phyloP scores from a whole-genome alignment of 306 rosid species.

The Pterocarpus macrocarpus region DNA sequence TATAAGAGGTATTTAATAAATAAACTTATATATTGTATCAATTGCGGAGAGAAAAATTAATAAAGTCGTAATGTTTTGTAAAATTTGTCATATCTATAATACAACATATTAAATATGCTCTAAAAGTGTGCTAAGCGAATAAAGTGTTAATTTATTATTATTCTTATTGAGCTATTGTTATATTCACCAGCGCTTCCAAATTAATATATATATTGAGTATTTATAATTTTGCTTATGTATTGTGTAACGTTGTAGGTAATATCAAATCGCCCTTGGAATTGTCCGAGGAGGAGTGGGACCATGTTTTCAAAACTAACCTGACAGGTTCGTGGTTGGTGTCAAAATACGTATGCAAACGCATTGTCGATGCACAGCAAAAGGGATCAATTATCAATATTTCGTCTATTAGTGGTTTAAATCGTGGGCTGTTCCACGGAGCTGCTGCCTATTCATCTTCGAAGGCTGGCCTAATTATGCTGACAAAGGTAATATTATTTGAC shows the following conservation, averaged over 20 bases:
- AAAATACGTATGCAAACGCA: constrained; percentile 61
- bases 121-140: too few species aligned
- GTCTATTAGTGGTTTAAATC: constrained; percentile 67
- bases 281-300: constrained; percentile 79
- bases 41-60: too few species aligned
- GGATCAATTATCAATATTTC: constrained; percentile 83
- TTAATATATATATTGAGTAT: too few species aligned
- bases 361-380: constrained; percentile 59
- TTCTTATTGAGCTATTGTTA: too few species aligned
- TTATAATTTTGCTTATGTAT: too few species aligned
- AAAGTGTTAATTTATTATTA: too few species aligned
- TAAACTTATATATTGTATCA: too few species aligned
- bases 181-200: too few species aligned
- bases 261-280: constrained; percentile 67
- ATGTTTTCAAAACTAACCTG: constrained; percentile 63
- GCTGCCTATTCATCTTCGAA: constrained; percentile 72
- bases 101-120: too few species aligned
- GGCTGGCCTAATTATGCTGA: constrained; percentile 60
- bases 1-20: too few species aligned
- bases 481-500: constrained; percentile 58
- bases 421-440: constrained; percentile 76
- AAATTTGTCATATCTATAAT: too few species aligned
- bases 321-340: constrained; percentile 85
- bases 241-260: constrained; percentile 49
- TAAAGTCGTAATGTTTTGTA: too few species aligned